Evolutionary conservation across 1,139 yeast species (phyloP).

Genomic region (Zygosaccharomyces pseudobailii): DNA sequence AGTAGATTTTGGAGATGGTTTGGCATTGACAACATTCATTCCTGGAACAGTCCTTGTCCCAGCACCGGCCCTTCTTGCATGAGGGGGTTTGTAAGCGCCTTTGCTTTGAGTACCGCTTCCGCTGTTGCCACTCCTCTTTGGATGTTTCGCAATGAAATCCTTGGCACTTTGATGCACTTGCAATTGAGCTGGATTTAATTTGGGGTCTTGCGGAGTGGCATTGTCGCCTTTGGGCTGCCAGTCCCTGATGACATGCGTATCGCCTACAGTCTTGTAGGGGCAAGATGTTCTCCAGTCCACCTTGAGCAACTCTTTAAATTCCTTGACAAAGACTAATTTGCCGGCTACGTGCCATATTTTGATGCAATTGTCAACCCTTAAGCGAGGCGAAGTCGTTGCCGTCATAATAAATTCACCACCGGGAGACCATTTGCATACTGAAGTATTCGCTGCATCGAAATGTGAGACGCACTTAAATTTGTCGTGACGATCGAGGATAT

Average conservation of each 20-base stretch:
- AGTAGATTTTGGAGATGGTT: slow-evolving; percentile 19
- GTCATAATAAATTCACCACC: slow-evolving; percentile 91
- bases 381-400: slow-evolving; percentile 95
- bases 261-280: slow-evolving; percentile 21
- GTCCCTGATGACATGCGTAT: slow-evolving; percentile 26
- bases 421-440: slow-evolving; percentile 98
- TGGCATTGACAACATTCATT: slow-evolving; percentile 16
- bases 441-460: slow-evolving; percentile 89
- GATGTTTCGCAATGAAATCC: slow-evolving; percentile 49
- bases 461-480: slow-evolving; percentile 75
- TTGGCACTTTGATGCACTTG: slow-evolving; percentile 62
- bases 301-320: slow-evolving; percentile 72
- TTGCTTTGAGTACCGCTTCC: slow-evolving; percentile 41
- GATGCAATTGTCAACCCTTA: slow-evolving; percentile 93
- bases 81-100: slow-evolving; percentile 96
- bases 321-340: slow-evolving; percentile 68
- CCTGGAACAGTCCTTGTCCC: slow-evolving; percentile 37
- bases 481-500: slow-evolving; percentile 87
- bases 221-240: slow-evolving; percentile 48
- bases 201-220: slow-evolving; percentile 39
- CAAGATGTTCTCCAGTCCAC: slow-evolving; percentile 78
- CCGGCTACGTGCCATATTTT: slow-evolving; percentile 94
- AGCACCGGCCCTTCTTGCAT: slow-evolving; percentile 62
- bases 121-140: slow-evolving; percentile 27
- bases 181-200: slow-evolving; percentile 22